These are phyloP conservation scores for Artemisia tridentata DNA, from an alignment of 129 eudicot species.

Conservation along the genomic window DNA sequence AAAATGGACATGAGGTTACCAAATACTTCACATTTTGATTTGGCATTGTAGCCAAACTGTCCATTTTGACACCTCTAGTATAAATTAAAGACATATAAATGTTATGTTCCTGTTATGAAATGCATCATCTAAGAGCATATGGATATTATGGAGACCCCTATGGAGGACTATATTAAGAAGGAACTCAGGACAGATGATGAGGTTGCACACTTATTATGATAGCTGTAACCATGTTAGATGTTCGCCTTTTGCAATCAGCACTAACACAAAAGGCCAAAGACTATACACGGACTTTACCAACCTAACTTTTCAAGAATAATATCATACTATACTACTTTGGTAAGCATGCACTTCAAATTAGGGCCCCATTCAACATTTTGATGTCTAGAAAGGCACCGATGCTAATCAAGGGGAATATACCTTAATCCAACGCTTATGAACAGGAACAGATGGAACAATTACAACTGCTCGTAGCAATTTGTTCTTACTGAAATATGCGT, in stretches of 20 bases:
- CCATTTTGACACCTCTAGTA: no score
- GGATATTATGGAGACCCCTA: neutral
- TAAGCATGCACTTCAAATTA: neutral
- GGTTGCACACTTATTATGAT: neutral
- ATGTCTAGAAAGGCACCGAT: neutral
- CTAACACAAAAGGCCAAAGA: no score
- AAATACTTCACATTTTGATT: no score
- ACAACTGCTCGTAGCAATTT: conserved; percentile 3
- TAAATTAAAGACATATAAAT: neutral
- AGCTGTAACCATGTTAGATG: neutral
- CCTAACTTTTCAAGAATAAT: neutral
- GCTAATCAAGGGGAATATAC: conserved; percentile 12
- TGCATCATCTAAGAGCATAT: neutral
- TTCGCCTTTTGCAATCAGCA: neutral
- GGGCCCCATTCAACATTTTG: neutral
- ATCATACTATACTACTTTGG: neutral
- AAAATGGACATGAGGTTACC: no score
- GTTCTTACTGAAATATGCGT: conserved; percentile 1
- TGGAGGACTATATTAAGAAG: neutral
- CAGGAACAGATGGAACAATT: conserved; percentile 10
- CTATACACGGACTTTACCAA: neutral
- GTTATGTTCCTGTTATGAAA: neutral
- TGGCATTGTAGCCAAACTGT: no score
- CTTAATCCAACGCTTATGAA: conserved; percentile 9
- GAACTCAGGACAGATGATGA: neutral